These are phyloP conservation scores for Fomitopsis palustris DNA, from an alignment of 1,284 basidiomycete genomes.

Conservation along the genomic window DNA sequence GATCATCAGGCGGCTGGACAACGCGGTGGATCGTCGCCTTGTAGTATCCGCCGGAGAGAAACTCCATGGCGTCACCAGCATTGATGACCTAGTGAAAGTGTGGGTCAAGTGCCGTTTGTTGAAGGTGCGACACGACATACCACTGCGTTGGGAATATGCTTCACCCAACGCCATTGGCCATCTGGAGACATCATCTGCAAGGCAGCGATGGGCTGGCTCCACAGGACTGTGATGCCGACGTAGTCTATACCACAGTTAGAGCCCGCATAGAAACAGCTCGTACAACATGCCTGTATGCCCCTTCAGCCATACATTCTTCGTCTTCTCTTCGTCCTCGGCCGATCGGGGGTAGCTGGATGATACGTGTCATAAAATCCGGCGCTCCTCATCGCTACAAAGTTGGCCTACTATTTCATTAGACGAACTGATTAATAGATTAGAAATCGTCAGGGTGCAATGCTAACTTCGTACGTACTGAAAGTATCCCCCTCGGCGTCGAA, in stretches of 20 bases:
- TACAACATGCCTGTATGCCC: slow-evolving; percentile 50
- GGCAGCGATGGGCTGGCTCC: slow-evolving; percentile 55
- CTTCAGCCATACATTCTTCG: slow-evolving; percentile 57
- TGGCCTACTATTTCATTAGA: slow-evolving; percentile 35
- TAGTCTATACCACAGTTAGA: slow-evolving; percentile 36
- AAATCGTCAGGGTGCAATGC: background rate
- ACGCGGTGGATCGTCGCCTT: slow-evolving; percentile 36
- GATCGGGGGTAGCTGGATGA: slow-evolving; percentile 31
- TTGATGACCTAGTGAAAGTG: slow-evolving; percentile 41
- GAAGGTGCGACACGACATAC: slow-evolving; percentile 25
- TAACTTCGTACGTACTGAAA: slow-evolving; percentile 17
- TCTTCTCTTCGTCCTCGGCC: slow-evolving; percentile 46
- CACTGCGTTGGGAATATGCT: slow-evolving; percentile 54
- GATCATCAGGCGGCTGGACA: slow-evolving; percentile 44
- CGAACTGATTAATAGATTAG: slow-evolving; percentile 17
- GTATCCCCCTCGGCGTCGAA: slow-evolving; percentile 27
- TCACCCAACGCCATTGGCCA: slow-evolving; percentile 56
- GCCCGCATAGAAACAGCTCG: background rate
- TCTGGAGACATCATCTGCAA: slow-evolving; percentile 53
- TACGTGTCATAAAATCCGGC: background rate
- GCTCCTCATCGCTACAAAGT: no score
- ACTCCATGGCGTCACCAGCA: slow-evolving; percentile 54
- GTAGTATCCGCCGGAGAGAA: slow-evolving; percentile 50
- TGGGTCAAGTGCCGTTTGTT: background rate
- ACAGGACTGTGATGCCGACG: slow-evolving; percentile 52